phyloP scores from a whole-genome alignment of 805 yeast genomes.

The Pichia gijzeniarum region DNA sequence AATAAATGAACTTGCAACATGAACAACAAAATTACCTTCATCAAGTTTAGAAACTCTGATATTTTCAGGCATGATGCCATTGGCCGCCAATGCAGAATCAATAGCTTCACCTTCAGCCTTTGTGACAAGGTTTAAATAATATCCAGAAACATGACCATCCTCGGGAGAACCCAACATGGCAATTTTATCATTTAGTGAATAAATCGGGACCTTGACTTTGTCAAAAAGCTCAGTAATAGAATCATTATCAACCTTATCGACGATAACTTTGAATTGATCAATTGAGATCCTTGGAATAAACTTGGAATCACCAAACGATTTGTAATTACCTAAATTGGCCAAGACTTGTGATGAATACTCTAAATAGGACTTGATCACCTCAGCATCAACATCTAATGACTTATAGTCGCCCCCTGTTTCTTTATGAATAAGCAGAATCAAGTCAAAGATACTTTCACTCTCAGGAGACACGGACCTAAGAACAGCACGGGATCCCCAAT shows the following conservation, averaged over 20 bases:
- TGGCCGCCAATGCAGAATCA: conserved; percentile 56
- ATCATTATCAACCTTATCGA: conserved; percentile 35
- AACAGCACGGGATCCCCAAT: conserved; percentile 75
- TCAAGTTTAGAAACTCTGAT: conserved; percentile 60
- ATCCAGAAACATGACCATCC: conserved; percentile 67
- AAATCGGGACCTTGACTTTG: conserved; percentile 43
- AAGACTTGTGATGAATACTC: conserved; percentile 74
- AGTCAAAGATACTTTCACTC: conserved; percentile 67
- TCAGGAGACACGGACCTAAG: conserved; percentile 79
- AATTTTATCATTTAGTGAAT: conserved; percentile 40
- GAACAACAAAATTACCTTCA: conserved; percentile 45
- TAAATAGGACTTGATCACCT: conserved; percentile 42
- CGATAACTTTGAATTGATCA: conserved; percentile 44
- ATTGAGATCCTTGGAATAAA: conserved; percentile 60
- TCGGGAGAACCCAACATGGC: conserved; percentile 73
- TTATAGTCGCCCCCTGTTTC: conserved; percentile 43
- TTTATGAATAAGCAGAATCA: conserved; percentile 56
- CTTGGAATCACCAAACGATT: conserved; percentile 84
- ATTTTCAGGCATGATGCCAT: conserved; percentile 71
- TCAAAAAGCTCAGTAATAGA: conserved; percentile 33
- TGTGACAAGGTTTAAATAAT: conserved; percentile 54
- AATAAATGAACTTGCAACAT: conserved; percentile 60
- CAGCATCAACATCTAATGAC: conserved; percentile 23
- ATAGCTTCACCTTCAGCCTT: conserved; percentile 59
- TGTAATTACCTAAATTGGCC: conserved; percentile 70